A percentile compares a stretch with the other conserved stretches of the same genome.
Conservation (phyloP, 129 eudicot genomes). For the Solidago caesia region DNA sequence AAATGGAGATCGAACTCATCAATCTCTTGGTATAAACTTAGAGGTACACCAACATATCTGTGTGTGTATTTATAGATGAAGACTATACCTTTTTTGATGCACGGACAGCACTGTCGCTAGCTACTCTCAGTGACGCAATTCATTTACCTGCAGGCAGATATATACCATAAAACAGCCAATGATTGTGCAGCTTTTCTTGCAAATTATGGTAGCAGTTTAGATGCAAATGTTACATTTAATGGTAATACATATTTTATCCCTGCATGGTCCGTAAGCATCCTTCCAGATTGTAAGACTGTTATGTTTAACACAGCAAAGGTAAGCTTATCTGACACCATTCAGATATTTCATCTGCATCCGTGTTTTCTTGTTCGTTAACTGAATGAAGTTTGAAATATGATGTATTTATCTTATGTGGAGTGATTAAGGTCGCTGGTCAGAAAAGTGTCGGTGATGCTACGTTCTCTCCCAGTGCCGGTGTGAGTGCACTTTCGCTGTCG, state of each 20-base stretch:
- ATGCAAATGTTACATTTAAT: constrained; percentile 68
- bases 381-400: constrained; percentile 7
- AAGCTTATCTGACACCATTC: constrained; percentile 4
- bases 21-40: constrained; percentile 61
- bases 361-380: background rate
- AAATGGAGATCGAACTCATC: constrained; percentile 44
- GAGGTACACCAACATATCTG: constrained; percentile 47
- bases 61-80: background rate
- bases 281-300: constrained; percentile 73
- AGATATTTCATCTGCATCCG: background rate
- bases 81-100: background rate
- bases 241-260: constrained; percentile 68
- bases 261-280: constrained; percentile 92
- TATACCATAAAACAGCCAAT: constrained; percentile 52
- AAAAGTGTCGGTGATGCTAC: constrained; percentile 35
- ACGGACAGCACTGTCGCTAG: background rate
- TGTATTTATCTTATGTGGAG: constrained; percentile 13
- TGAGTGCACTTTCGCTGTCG: constrained; percentile 37
- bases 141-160: constrained; percentile 55
- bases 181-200: constrained; percentile 87
- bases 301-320: constrained; percentile 81
- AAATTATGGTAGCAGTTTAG: constrained; percentile 50
- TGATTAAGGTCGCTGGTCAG: constrained; percentile 51
- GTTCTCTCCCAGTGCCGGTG: constrained; percentile 23
- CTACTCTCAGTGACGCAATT: constrained; percentile 14